Evolutionary conservation across 106 monocot genomes (phyloP).

Genomic region (Dactylorhiza incarnata): DNA sequence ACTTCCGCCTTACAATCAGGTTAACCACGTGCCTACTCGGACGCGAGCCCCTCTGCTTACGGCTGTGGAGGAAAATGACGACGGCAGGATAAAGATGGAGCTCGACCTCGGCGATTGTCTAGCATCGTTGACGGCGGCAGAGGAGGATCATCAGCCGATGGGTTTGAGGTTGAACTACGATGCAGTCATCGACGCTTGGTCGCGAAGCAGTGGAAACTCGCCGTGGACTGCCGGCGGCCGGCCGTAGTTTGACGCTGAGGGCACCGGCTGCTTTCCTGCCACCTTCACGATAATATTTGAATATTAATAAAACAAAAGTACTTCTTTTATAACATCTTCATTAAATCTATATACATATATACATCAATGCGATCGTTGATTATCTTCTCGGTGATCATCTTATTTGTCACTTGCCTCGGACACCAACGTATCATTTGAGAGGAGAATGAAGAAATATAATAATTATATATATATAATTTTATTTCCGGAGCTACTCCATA

Average conservation of each 20-base stretch:
- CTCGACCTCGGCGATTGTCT: background rate
- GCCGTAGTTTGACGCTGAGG: constrained; percentile 43
- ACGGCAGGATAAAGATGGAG: constrained; percentile 20
- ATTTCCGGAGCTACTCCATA: constrained; percentile 1
- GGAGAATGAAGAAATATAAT: too few species aligned
- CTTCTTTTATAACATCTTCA: too few species aligned
- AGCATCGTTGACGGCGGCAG: background rate
- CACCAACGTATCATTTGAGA: too few species aligned
- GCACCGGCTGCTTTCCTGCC: constrained; percentile 17
- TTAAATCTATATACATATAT: too few species aligned
- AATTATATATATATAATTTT: too few species aligned
- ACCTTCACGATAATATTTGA: background rate
- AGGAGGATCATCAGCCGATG: constrained; percentile 12
- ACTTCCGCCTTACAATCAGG: too few species aligned
- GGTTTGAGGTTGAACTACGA: constrained; percentile 66
- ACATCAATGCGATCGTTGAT: too few species aligned
- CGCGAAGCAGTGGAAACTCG: constrained; percentile 26
- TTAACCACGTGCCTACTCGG: too few species aligned
- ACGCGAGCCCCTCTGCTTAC: too few species aligned
- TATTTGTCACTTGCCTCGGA: too few species aligned
- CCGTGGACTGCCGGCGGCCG: constrained; percentile 72
- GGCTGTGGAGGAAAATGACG: constrained; percentile 10
- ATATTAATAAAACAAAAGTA: too few species aligned
- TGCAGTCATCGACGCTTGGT: constrained; percentile 60
- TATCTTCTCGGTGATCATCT: too few species aligned